These are phyloP conservation scores for Epipyxis sp. DNA, from an alignment of 108 stramenopile genomes.

Conservation along the genomic window DNA sequence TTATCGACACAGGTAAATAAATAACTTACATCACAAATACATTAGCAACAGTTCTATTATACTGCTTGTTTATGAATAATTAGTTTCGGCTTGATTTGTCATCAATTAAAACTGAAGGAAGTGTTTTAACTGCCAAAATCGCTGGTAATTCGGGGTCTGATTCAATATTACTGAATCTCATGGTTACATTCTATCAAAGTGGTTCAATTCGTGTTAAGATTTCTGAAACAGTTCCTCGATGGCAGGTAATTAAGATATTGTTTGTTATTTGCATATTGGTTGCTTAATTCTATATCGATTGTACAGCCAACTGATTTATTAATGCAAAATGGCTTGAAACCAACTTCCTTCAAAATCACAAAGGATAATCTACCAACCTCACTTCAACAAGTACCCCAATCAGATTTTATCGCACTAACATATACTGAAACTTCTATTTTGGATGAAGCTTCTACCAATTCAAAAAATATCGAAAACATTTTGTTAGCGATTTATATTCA, in stretches of 20 bases:
- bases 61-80: not conserved
- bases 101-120: not conserved
- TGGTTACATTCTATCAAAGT: not conserved
- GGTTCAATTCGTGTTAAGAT: constrained; percentile 9
- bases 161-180: not conserved
- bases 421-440: not conserved
- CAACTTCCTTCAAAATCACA: not conserved
- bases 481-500: constrained; percentile 10
- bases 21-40: not conserved
- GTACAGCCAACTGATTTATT: constrained; percentile 21
- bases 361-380: not conserved
- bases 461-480: constrained; percentile 34
- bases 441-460: not conserved
- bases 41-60: not conserved
- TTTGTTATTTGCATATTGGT: not conserved
- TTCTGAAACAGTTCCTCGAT: not conserved
- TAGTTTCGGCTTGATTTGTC: not conserved
- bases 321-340: not conserved
- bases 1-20: not conserved
- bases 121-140: not conserved
- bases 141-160: not conserved
- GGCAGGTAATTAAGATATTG: constrained; percentile 7
- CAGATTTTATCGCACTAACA: not conserved
- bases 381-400: not conserved
- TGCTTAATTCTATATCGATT: not conserved